A percentile compares a stretch with the other conserved stretches of the same genome.
phyloP scores from a whole-genome alignment of 345 rosid genomes.

The Brassica rapa region DNA sequence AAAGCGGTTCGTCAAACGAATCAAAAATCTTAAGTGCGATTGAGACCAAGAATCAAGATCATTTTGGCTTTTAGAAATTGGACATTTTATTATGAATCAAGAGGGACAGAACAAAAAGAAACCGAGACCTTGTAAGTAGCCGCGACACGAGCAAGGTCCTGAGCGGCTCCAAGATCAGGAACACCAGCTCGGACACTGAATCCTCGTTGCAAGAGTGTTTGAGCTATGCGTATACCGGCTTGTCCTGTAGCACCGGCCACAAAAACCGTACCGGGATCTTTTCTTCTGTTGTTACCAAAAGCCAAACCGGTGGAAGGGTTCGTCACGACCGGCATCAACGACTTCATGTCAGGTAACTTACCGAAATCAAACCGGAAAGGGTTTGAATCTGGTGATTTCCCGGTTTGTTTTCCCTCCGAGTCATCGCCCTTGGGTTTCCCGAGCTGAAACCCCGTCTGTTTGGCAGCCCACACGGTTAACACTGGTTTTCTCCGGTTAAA shows the following conservation, averaged over 20 bases:
- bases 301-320: slow-evolving; percentile 56
- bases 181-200: slow-evolving; percentile 92
- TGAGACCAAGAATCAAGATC: background rate
- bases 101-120: background rate
- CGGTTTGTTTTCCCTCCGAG: slow-evolving; percentile 42
- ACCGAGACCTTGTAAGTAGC: slow-evolving; percentile 69
- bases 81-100: background rate
- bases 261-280: slow-evolving; percentile 80
- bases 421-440: slow-evolving; percentile 50
- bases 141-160: slow-evolving; percentile 87
- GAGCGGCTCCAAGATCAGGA: slow-evolving; percentile 78
- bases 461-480: slow-evolving; percentile 63
- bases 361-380: slow-evolving; percentile 69
- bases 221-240: slow-evolving; percentile 84
- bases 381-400: slow-evolving; percentile 43
- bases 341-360: slow-evolving; percentile 59
- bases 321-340: slow-evolving; percentile 58
- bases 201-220: slow-evolving; percentile 68
- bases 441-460: slow-evolving; percentile 54
- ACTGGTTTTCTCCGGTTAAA: slow-evolving; percentile 44
- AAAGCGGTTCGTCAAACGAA: slow-evolving; percentile 16
- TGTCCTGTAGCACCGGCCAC: slow-evolving; percentile 96
- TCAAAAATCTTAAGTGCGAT: slow-evolving; percentile 4
- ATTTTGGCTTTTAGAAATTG: background rate
- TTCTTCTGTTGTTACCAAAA: slow-evolving; percentile 61